Percentiles rank a stretch among this genome's conserved stretches.
These are phyloP conservation scores for Madurella fahalii DNA, from an alignment of 2,329 filamentous ascomycete genomes.

Conservation along the genomic window DNA sequence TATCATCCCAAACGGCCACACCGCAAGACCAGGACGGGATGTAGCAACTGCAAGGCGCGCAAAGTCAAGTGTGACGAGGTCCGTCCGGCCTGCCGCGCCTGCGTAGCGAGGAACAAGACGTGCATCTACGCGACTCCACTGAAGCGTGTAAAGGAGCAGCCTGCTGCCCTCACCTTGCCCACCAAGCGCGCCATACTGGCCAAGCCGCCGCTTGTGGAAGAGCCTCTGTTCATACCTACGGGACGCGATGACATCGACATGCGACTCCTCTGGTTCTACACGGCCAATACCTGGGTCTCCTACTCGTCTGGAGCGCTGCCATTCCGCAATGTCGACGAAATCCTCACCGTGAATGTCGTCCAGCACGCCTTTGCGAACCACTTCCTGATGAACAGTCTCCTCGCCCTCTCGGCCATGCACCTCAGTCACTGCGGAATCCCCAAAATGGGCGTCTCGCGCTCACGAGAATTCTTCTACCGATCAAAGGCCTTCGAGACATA, in stretches of 20 bases:
- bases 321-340: constrained; percentile 36
- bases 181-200: constrained; percentile 5
- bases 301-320: constrained; percentile 41
- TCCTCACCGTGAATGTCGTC: constrained; percentile 45
- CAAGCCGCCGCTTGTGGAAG: constrained; percentile 24
- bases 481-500: constrained; percentile 49
- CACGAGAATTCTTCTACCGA: constrained; percentile 42
- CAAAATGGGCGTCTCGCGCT: constrained; percentile 32
- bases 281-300: constrained; percentile 41
- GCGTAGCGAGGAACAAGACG: constrained; percentile 43
- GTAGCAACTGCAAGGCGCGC: constrained; percentile 51
- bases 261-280: constrained; percentile 55
- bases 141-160: constrained; percentile 7
- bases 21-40: constrained; percentile 51
- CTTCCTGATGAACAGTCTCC: constrained; percentile 53
- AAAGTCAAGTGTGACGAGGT: constrained; percentile 52
- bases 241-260: constrained; percentile 43
- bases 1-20: constrained; percentile 51
- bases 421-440: constrained; percentile 36
- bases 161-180: constrained; percentile 9
- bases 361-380: constrained; percentile 48
- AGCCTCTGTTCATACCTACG: constrained; percentile 36
- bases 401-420: constrained; percentile 49
- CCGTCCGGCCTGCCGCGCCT: constrained; percentile 47
- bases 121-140: constrained; percentile 40